Percentiles rank a stretch among this genome's conserved stretches.
phyloP scores from a whole-genome alignment of 2,329 filamentous ascomycete species.

The Trichoderma arundinaceum region DNA sequence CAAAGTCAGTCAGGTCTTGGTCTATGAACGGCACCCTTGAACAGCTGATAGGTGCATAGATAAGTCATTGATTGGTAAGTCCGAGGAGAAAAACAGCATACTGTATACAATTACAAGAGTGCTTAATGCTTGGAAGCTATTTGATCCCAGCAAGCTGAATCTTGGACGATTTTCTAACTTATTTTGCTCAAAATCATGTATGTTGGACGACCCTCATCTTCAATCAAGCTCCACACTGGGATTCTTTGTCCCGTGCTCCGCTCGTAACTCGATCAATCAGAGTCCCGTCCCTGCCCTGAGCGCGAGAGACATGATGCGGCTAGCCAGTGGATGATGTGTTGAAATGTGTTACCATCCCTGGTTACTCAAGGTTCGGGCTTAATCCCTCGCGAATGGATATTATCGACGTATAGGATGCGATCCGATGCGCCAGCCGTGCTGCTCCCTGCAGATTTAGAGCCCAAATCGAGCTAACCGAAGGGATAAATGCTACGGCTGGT shows the following conservation, averaged over 20 bases:
- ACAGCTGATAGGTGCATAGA: not conserved
- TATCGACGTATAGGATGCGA: constrained; percentile 22
- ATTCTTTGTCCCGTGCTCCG: not conserved
- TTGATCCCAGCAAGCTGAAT: too few species aligned
- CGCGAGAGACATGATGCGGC: constrained; percentile 12
- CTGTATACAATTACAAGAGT: too few species aligned
- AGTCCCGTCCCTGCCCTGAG: not conserved
- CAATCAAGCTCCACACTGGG: not conserved
- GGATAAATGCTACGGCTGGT: not conserved
- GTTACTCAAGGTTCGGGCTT: not conserved
- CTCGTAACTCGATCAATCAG: not conserved
- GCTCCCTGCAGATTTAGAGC: constrained; percentile 10
- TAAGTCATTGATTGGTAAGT: not conserved
- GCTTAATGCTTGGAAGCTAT: too few species aligned
- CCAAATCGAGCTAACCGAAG: constrained; percentile 4
- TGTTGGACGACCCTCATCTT: not conserved
- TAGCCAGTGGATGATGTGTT: not conserved
- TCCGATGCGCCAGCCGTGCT: constrained; percentile 7
- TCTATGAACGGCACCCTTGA: not conserved
- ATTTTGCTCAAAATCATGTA: not conserved
- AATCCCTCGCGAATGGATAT: constrained; percentile 1
- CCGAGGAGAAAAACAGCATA: too few species aligned
- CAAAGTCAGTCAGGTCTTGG: not conserved
- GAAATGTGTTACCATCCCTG: not conserved
- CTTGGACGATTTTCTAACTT: too few species aligned